Evolutionary conservation across 2,329 filamentous ascomycete species (phyloP), one percentile per base, ranked within the genome.

Genomic region (Cryphonectria japonica): DNA sequence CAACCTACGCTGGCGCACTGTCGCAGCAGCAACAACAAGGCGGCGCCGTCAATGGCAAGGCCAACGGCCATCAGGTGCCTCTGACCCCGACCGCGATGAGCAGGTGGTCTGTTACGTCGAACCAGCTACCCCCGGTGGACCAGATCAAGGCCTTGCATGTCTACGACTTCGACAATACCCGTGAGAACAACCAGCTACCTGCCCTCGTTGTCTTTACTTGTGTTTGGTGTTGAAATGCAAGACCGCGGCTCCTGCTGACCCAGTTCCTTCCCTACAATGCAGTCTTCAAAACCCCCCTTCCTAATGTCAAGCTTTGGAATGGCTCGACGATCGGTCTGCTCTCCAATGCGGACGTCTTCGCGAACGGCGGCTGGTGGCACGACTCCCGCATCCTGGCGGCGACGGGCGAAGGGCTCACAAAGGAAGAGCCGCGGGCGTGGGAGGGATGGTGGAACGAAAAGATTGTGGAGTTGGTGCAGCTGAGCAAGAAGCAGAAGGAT

Each of bases 121-220:
- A 70, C 29, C 70, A 73, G 62, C 68, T 73, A 32, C 72, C 72
- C 3, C 67, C 69, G 22, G 85, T 90, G 14, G 85, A 92, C 59
- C 85, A 89, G 69, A 91, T 98, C 81, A 93, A 89, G 79, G 83
- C 89, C 11, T 89, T 99, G 67, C 95, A 98, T 79, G 88, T 99
- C 75, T 98, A 98, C 83, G 96, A 99, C 81, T 99, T 98, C 80
- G 96, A 99, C 82, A 98, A 99, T 78, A 98, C 95, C 52, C 83
- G 93, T 95, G 84, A 79, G 91, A 74, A 66, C 7, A 75, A n/a
- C 14, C 19, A 1, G 8, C 7, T 19, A 19, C 43, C 43, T 46
- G 43, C 43, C 43, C 7, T 22, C 5, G 5, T 46, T 46, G 43
- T 22, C 22, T 46, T 22, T 8, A 34, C 37, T 43, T 62, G 68